Percentiles rank a stretch among this genome's conserved stretches.
Conservation (phyloP, 2,329 filamentous ascomycete species). For the Aspergillus ibericus region DNA sequence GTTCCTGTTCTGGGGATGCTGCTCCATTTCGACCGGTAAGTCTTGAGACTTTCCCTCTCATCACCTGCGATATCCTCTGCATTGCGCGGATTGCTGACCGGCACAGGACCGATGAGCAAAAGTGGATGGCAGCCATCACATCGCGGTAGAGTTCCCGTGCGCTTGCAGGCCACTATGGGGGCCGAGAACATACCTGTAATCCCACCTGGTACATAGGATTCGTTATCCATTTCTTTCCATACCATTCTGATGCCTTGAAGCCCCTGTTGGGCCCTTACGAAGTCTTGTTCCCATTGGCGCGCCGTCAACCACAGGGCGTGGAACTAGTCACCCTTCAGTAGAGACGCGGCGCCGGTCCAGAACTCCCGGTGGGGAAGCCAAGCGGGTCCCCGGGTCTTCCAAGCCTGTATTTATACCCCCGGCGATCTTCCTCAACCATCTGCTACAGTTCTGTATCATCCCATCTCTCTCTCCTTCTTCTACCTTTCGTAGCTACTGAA, state of each 20-base stretch:
- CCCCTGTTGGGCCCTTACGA: neutral
- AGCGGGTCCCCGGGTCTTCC: neutral
- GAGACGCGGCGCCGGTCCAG: neutral
- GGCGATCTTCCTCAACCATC: neutral
- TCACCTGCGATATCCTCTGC: neutral
- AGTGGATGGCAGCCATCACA: conserved; percentile 76
- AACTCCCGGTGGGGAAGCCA: neutral
- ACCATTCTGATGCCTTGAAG: neutral
- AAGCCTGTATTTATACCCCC: neutral
- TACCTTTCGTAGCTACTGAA: neutral
- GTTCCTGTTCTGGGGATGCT: conserved; percentile 66
- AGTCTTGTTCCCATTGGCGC: neutral
- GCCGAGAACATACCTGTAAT: conserved; percentile 14
- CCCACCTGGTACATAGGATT: conserved; percentile 18
- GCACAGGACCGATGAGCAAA: conserved; percentile 72
- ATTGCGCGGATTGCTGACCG: conserved; percentile 15
- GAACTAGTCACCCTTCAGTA: neutral
- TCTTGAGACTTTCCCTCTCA: conserved; percentile 7
- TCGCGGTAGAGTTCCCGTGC: conserved; percentile 39
- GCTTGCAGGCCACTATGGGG: neutral
- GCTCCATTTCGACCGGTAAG: conserved; percentile 64
- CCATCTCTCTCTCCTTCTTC: neutral
- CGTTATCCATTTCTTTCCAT: conserved; percentile 13
- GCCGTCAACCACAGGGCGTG: neutral
- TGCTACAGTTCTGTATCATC: neutral